Percentiles rank a stretch among this genome's conserved stretches.
These are phyloP conservation scores for Nothomitra cinnamomea DNA, from an alignment of 2,329 filamentous ascomycete genomes.

Conservation along the genomic window DNA sequence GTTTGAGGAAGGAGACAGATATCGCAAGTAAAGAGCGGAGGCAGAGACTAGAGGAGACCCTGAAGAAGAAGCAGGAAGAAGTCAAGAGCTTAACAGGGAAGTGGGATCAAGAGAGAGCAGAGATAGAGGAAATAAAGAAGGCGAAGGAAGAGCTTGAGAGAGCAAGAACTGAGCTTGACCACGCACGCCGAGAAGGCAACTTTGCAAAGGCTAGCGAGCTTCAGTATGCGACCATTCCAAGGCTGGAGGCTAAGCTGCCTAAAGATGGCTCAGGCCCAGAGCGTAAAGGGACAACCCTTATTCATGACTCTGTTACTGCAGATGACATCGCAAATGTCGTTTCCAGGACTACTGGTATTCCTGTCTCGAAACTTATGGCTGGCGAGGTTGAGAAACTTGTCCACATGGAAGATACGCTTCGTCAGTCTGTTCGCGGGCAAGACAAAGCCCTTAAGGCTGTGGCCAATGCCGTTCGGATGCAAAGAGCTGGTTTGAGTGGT, in stretches of 20 bases:
- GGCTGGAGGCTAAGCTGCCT: constrained; percentile 61
- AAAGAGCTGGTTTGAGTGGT: constrained; percentile 77
- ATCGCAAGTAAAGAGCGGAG: constrained; percentile 73
- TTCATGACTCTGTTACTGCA: constrained; percentile 87
- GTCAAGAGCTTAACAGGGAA: constrained; percentile 56
- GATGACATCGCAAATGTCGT: constrained; percentile 92
- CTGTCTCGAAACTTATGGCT: constrained; percentile 77
- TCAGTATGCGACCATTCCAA: constrained; percentile 73
- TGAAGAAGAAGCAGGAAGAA: constrained; percentile 64
- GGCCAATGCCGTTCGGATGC: constrained; percentile 82
- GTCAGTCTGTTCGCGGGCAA: constrained; percentile 74
- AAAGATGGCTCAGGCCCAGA: constrained; percentile 36
- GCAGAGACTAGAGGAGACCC: constrained; percentile 63
- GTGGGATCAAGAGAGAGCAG: constrained; percentile 78
- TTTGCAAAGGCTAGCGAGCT: constrained; percentile 84
- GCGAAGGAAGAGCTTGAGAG: constrained; percentile 78
- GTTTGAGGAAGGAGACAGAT: constrained; percentile 83
- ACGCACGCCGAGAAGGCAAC: constrained; percentile 72
- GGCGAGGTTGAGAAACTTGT: constrained; percentile 91
- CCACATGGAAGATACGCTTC: constrained; percentile 82
- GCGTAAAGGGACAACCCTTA: constrained; percentile 34
- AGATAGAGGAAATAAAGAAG: constrained; percentile 76
- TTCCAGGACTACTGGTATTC: constrained; percentile 80
- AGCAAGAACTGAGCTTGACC: constrained; percentile 69
- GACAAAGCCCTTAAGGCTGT: constrained; percentile 86